These are phyloP conservation scores for Venturia aucupariae DNA, from an alignment of 2,329 filamentous ascomycete genomes.

Conservation along the genomic window DNA sequence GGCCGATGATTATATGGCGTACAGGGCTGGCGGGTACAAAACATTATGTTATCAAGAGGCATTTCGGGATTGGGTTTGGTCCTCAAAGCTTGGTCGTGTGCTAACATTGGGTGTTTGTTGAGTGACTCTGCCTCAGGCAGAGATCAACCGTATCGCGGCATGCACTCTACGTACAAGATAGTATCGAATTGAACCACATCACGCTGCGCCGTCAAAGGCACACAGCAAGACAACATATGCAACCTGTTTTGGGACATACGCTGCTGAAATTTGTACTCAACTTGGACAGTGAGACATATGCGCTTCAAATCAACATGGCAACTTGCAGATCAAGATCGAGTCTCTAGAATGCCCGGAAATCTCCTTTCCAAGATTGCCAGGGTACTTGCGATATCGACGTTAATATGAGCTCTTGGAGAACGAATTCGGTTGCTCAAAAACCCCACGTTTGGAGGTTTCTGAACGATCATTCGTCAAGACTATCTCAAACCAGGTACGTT, in stretches of 20 bases:
- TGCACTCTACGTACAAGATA: constrained; percentile 14
- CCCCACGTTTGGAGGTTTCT: background rate
- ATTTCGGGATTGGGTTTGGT: background rate
- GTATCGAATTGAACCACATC: constrained; percentile 2
- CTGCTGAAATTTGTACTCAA: background rate
- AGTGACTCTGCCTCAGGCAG: constrained; percentile 14
- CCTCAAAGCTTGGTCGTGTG: background rate
- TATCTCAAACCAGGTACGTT: background rate
- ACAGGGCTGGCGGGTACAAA: background rate
- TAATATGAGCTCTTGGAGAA: background rate
- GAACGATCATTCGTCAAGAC: background rate
- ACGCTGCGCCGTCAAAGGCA: background rate
- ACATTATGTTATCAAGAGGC: background rate
- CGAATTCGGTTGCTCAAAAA: background rate
- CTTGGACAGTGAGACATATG: too few relatives aligned
- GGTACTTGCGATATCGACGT: background rate
- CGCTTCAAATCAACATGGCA: background rate
- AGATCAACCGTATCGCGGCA: constrained; percentile 8
- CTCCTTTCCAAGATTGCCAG: background rate
- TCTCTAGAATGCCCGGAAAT: background rate
- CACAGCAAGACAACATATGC: background rate
- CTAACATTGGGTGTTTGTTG: constrained; percentile 10
- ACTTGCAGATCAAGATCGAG: background rate
- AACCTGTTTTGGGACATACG: background rate
- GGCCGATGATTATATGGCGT: background rate